Percentiles rank a stretch among this genome's conserved stretches.
These are phyloP conservation scores for Hyparrhenia diplandra DNA, from an alignment of 176 grass and related monocot genomes.

Conservation along the genomic window DNA sequence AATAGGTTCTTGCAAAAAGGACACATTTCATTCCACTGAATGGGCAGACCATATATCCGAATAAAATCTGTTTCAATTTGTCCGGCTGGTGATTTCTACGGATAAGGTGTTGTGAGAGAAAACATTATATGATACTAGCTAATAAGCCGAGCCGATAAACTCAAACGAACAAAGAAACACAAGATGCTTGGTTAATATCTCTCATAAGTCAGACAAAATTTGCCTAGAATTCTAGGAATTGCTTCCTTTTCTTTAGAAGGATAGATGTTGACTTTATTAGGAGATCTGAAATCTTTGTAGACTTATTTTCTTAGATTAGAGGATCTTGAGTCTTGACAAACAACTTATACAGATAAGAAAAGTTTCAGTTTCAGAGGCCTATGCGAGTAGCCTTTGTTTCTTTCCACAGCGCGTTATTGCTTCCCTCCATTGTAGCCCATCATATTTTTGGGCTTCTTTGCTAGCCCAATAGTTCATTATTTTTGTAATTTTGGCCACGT, in stretches of 20 bases:
- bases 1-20: not conserved
- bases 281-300: not conserved
- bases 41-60: not conserved
- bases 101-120: too few species aligned
- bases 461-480: not conserved
- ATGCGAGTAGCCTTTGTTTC: too few species aligned
- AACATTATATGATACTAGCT: too few species aligned
- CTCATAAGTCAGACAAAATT: not conserved
- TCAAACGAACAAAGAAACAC: not conserved
- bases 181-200: not conserved
- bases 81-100: too few species aligned
- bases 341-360: too few species aligned
- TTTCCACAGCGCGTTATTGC: not conserved
- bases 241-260: not conserved
- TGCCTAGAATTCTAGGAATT: not conserved
- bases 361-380: too few species aligned
- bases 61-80: too few species aligned
- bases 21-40: not conserved
- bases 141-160: too few species aligned
- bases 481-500: too few species aligned
- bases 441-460: not conserved
- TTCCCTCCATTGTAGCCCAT: not conserved
- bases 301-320: too few species aligned
- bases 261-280: not conserved
- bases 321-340: too few species aligned